These are phyloP conservation scores for Zymoseptoria tritici DNA, from an alignment of 2,329 filamentous ascomycete genomes.

Conservation along the genomic window DNA sequence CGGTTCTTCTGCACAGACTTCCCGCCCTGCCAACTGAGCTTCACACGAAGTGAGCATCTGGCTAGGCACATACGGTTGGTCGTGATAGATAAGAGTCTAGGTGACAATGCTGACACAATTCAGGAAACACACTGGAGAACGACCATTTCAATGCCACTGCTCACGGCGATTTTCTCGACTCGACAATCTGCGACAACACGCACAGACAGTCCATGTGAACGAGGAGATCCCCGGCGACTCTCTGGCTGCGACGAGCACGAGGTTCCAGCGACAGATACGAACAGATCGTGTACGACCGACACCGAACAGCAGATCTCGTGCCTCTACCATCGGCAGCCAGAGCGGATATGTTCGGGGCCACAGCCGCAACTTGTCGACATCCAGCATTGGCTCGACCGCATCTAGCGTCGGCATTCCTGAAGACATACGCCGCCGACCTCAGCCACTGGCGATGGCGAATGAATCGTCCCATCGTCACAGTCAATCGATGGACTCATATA, in stretches of 20 bases:
- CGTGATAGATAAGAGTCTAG: conserved; percentile 1
- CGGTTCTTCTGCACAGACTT: conserved; percentile 95
- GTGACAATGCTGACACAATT: conserved; percentile 19
- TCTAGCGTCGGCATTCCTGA: conserved; percentile 61
- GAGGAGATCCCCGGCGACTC: conserved; percentile 94
- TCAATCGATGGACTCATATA: conserved; percentile 53
- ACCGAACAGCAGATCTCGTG: conserved; percentile 62
- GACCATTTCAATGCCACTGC: conserved; percentile 95
- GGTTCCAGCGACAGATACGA: conserved; percentile 86
- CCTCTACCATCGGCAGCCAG: conserved; percentile 68
- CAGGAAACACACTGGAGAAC: conserved; percentile 94
- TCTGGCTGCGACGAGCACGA: conserved; percentile 80
- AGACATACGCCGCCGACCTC: conserved; percentile 64
- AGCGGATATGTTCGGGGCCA: conserved; percentile 62
- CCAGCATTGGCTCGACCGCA: conserved; percentile 70
- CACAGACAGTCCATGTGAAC: conserved; percentile 94
- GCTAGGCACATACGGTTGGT: conserved; percentile 83
- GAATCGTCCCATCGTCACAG: conserved; percentile 56
- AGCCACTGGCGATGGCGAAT: conserved; percentile 73
- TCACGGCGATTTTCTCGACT: conserved; percentile 85
- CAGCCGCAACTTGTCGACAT: conserved; percentile 76
- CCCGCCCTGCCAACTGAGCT: conserved; percentile 87
- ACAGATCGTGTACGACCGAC: conserved; percentile 70
- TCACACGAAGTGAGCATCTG: conserved; percentile 91
- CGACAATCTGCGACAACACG: conserved; percentile 93